Evolutionary conservation across 1,139 yeast genomes (phyloP).

Genomic region (Blastobotrys malaysiensis): DNA sequence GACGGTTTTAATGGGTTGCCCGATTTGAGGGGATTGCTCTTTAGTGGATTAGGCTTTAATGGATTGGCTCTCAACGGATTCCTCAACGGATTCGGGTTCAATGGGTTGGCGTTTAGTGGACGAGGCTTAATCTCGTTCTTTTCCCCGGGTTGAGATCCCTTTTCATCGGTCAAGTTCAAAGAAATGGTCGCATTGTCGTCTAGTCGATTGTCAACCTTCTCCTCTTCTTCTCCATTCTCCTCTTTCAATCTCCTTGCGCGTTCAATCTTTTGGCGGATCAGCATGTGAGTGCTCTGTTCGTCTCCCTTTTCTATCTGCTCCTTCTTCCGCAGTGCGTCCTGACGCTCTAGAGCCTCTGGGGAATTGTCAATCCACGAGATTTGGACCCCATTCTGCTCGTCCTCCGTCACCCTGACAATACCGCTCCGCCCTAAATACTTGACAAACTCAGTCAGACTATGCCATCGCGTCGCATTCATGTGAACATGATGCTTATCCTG

Average conservation of each 20-base stretch:
- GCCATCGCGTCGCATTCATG: slow-evolving; percentile 84
- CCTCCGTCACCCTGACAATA: slow-evolving; percentile 48
- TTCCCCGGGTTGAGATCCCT: not conserved
- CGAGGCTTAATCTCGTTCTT: not conserved
- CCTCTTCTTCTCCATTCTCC: slow-evolving; percentile 11
- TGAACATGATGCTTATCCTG: slow-evolving; percentile 79
- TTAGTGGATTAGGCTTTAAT: not conserved
- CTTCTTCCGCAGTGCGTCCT: slow-evolving; percentile 35
- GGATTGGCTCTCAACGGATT: not conserved
- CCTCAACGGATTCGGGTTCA: not conserved
- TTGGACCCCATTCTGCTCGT: slow-evolving; percentile 41
- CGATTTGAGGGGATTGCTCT: not conserved
- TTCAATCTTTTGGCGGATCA: slow-evolving; percentile 51
- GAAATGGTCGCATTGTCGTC: not conserved
- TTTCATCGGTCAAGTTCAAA: not conserved
- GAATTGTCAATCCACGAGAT: slow-evolving; percentile 54
- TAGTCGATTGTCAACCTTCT: not conserved
- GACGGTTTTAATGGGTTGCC: not conserved
- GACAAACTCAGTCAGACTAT: slow-evolving; percentile 65
- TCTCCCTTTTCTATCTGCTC: slow-evolving; percentile 40
- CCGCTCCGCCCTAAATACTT: slow-evolving; percentile 57
- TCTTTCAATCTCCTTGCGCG: slow-evolving; percentile 34
- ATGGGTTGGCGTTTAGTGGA: not conserved
- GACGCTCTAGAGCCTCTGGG: slow-evolving; percentile 39
- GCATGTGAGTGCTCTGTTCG: slow-evolving; percentile 38